Conservation (phyloP, 2,329 filamentous ascomycete species). For the Rutstroemia sp. region DNA sequence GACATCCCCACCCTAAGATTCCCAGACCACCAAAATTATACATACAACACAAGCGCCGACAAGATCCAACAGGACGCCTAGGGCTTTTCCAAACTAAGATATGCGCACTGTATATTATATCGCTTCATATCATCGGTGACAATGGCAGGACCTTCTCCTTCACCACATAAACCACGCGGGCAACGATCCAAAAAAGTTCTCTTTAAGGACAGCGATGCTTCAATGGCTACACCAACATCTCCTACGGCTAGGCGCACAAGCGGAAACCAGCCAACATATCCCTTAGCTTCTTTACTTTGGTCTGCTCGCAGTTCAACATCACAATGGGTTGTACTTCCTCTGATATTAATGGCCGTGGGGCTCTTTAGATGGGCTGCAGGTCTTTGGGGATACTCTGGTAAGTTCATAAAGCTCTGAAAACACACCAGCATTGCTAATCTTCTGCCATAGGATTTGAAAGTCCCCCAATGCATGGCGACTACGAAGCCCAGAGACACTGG, state of each 20-base stretch:
- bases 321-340: constrained; percentile 85
- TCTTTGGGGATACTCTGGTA: constrained; percentile 92
- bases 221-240: not conserved
- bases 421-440: constrained; percentile 10
- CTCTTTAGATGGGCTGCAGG: constrained; percentile 90
- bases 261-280: constrained; percentile 48
- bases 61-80: not conserved
- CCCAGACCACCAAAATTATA: too few species aligned
- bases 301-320: constrained; percentile 76
- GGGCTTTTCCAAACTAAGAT: not conserved
- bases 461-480: constrained; percentile 92
- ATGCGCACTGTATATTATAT: not conserved
- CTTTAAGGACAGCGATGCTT: not conserved
- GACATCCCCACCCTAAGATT: too few species aligned
- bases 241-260: constrained; percentile 2
- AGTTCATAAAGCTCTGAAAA: constrained; percentile 2
- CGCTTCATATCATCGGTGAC: not conserved
- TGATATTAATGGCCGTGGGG: constrained; percentile 83
- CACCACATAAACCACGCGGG: constrained; percentile 4
- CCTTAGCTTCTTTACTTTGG: constrained; percentile 90
- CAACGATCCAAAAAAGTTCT: not conserved
- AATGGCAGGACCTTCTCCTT: constrained; percentile 5
- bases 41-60: not conserved
- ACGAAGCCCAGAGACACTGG: constrained; percentile 97
- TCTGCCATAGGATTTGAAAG: constrained; percentile 56